Evolutionary conservation across 2,329 filamentous ascomycete species (phyloP), one percentile per base, ranked within the genome.

Genomic region (Ceratocystis colombiana): DNA sequence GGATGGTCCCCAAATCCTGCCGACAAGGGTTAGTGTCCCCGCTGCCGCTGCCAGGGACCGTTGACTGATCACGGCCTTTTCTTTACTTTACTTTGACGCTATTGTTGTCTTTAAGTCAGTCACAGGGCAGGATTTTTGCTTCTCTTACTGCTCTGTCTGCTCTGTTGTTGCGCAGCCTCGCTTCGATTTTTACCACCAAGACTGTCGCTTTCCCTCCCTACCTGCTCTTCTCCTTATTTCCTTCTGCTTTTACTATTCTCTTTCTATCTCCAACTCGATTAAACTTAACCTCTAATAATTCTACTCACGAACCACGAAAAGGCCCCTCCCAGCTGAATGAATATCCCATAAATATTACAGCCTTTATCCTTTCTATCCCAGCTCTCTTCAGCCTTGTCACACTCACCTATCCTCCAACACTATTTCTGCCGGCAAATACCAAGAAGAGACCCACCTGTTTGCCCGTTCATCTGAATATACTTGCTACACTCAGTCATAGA

Each of bases 31-130:
- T 45, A 20, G 28, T 62, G 55, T 22, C 64, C 44, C 57, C 64
- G 64, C 64, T 66, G 64, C 57, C 64, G 64, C 64, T 66, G 64
- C 45, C 64, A 66, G 64, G 57, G 57, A 66, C 64, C 55, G 62
- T 25, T 50, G 25, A 63, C 62, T 66, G 55, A 66, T 66, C 46
- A 50, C 62, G 48, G 48, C 62, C 62, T 37, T 20, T 59, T 41
- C 37, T 41, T 41, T 41, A 41, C 55, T 59, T 20, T 59, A 59
- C 28, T 59, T 59, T 59, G 28, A 59, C 55, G 28, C 30, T 59
- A 30, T 37, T 59, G 55, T 59, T 17, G 37, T 59, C 25, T 25
- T n/a, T 17, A 20, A 5, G 55, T 20, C 28, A 30, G 37, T 41
- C 12, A 15, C 37, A 28, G 33, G 55, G 55, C 55, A 28, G 55